Base-by-base conservation (phyloP, 352 stramenopile species). In the Elongisporangium prolatum region DNA sequence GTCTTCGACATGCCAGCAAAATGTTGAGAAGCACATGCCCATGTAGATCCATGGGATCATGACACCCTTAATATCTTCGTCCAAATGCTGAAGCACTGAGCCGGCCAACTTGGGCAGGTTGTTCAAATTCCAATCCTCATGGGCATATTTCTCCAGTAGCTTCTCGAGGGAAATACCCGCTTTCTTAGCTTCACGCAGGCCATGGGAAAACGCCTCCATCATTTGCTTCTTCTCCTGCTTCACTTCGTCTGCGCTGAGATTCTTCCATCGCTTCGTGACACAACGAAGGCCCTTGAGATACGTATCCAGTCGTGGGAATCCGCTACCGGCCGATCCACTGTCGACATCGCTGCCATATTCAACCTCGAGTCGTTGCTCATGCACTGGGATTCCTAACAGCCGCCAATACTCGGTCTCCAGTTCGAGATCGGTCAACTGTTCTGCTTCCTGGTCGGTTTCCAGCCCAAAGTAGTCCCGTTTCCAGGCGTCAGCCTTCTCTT, bases 21-120 rank as follows among this genome's bases (percentile, higher is more conserved):
- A 99, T 1, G 97, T 98, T 5, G 93, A 98, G 63, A 99, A 99
- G 25, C 98, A 89, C 81, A 98, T 98, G 20, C 97, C 97, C 65
- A 99, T 96, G 74, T 99, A 99, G 56, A 99, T 83, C 97, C 97
- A 99, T n/a, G 97, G 97, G 18, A 99, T 88, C 81, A 99, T 99
- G 11, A 99, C 96, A 0, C 97, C 97, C 67, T 98, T 98, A 57
- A 99, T 98, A 49, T 98, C 92, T 64, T 98, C 93, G 50, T 98
- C 93, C 11, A 99, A 72, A 70, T 99, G 89, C 48, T 97, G 84
- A 21, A 99, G 83, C 21, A 99, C 84, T 14, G 89, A 98, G 0
- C 93, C 91, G 13, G 84, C 80, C 48, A 97, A 74, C 54, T 97
- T 97, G 0, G 97, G 96, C 56, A 99, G 86, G 63, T 99, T 99